Base-by-base conservation (phyloP, 2,329 filamentous ascomycete genomes). In the Chrysoporthe austroafricana region DNA sequence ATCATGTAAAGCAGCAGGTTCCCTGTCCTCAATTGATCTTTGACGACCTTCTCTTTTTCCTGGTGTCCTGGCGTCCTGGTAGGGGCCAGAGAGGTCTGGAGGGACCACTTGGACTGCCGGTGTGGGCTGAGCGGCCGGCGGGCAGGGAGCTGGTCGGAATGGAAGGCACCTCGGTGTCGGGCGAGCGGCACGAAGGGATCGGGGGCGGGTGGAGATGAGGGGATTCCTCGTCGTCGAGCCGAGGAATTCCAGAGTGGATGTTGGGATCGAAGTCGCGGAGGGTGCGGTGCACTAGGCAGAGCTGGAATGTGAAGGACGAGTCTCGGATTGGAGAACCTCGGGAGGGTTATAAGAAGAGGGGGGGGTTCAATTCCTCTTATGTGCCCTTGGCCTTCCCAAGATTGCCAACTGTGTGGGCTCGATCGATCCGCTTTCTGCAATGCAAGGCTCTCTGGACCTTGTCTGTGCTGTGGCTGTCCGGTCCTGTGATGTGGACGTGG, bases 151-250 rank as follows among this genome's bases (percentile, higher is more conserved):
- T 43, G 54, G 63, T 64, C 60, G 64, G 63, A 62, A 67, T 54
- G 36, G 57, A 58, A 65, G 54, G 66, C 59, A 54, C 44, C 52
- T 65, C 59, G 63, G 52, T 59, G 66, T 71, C 63, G 54, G 26
- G 43, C 66, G 54, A 67, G 67, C 46, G 70, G 72, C 71, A 75
- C 75, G 76, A 76, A 80, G 79, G 78, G 77, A 75, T 76, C 73
- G 72, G 21, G 72, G 36, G 64, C 73, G 73, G 73, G 77, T 75
- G 76, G 75, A 76, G 75, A 74, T 72, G 75, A 74, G 76, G 79
- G 79, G 79, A 80, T 82, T 82, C 80, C 78, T 80, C 75, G 76
- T 76, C 70, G 76, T 76, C 75, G 76, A 76, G 75, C 76, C 77
- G 77, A 81, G 80, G 80, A 82, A 83, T 82, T 79, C 71, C 72